Conservation (phyloP, 2,329 filamentous ascomycete genomes). For the Paracorniculantispora psalliotae region DNA sequence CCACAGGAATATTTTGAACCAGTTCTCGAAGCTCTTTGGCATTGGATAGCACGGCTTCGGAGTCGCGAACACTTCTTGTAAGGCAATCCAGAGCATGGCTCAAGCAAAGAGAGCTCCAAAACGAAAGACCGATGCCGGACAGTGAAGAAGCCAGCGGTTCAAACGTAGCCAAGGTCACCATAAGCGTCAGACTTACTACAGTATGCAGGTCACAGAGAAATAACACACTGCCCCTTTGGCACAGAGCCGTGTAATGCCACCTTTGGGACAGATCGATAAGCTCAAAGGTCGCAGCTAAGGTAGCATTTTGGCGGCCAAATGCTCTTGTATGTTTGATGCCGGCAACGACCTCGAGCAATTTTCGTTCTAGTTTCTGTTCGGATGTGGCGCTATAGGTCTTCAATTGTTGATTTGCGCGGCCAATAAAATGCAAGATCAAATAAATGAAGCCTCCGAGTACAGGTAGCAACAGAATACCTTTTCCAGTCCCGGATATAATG, state of each 20-base stretch:
- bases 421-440: not conserved
- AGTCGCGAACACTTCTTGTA: not conserved
- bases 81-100: not conserved
- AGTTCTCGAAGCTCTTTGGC: too few species aligned
- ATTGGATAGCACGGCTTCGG: too few species aligned
- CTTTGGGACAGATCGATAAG: not conserved
- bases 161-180: not conserved
- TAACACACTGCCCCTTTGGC: not conserved
- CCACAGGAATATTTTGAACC: not conserved
- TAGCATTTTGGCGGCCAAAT: not conserved
- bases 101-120: not conserved
- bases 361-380: not conserved
- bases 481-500: not conserved
- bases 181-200: not conserved
- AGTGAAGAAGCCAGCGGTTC: not conserved
- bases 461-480: not conserved
- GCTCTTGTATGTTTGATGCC: not conserved
- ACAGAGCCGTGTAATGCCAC: not conserved
- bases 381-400: not conserved
- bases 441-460: not conserved
- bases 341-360: not conserved
- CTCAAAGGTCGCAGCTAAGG: not conserved
- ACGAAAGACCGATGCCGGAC: not conserved
- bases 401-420: not conserved
- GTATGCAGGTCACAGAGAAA: not conserved